phyloP scores from a whole-genome alignment of 2,329 filamentous ascomycete genomes.

The Alternaria gansuensis region DNA sequence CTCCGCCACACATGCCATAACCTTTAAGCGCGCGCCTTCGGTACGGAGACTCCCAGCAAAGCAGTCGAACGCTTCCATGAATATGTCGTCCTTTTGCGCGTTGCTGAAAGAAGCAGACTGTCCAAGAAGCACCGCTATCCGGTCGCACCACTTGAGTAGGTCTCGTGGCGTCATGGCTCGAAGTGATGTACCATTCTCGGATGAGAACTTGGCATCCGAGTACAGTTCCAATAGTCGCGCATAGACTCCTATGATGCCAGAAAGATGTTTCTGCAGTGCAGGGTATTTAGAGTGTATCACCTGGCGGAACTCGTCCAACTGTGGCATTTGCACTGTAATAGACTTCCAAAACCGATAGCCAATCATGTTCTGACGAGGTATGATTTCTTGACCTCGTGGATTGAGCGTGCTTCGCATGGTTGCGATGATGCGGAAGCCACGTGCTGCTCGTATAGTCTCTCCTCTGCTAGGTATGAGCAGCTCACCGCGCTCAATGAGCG shows the following conservation, averaged over 20 bases:
- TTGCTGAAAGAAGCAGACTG: constrained; percentile 70
- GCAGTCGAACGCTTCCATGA: constrained; percentile 91
- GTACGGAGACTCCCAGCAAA: constrained; percentile 84
- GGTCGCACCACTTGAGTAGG: constrained; percentile 88
- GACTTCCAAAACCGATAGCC: constrained; percentile 87
- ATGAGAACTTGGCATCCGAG: constrained; percentile 57
- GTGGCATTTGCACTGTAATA: constrained; percentile 73
- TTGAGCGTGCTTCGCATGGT: constrained; percentile 78
- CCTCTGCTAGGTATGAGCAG: constrained; percentile 88
- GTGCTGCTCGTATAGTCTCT: constrained; percentile 81
- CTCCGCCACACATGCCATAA: constrained; percentile 79
- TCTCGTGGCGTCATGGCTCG: constrained; percentile 76
- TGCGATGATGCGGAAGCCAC: constrained; percentile 89
- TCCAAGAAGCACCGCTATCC: constrained; percentile 73
- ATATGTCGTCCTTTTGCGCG: constrained; percentile 82
- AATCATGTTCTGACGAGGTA: constrained; percentile 74
- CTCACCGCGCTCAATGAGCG: constrained; percentile 91
- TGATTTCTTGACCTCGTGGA: constrained; percentile 73
- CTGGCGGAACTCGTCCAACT: constrained; percentile 73
- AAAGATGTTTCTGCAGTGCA: constrained; percentile 66
- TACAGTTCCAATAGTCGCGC: constrained; percentile 54
- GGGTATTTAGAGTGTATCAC: constrained; percentile 78
- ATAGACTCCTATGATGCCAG: constrained; percentile 67
- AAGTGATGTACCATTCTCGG: constrained; percentile 64
- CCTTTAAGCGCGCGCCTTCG: constrained; percentile 64